Evolutionary conservation across 2,329 filamentous ascomycete species (phyloP).

Genomic region (Cercospora sp.): DNA sequence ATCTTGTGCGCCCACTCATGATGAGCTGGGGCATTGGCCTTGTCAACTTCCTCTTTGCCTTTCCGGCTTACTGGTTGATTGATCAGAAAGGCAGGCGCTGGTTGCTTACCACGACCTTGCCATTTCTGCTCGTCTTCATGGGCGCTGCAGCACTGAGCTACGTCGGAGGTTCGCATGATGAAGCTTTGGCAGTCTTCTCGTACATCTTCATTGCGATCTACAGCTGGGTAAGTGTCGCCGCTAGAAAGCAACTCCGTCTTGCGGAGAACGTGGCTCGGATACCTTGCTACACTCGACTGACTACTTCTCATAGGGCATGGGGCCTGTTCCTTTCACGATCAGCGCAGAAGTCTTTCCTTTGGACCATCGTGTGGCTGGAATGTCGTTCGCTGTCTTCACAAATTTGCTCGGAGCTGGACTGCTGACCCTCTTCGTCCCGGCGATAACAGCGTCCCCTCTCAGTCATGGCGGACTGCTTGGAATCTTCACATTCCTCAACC

Average conservation of each 20-base stretch:
- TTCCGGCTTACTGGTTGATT: constrained; percentile 60
- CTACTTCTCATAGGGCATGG: not conserved
- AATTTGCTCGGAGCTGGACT: constrained; percentile 37
- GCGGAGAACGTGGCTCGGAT: not conserved
- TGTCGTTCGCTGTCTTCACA: constrained; percentile 64
- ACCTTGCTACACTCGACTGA: not conserved
- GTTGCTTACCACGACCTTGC: constrained; percentile 49
- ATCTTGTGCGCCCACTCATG: constrained; percentile 29
- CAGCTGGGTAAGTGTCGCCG: constrained; percentile 43
- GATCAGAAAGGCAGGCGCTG: constrained; percentile 59
- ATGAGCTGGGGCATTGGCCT: constrained; percentile 37
- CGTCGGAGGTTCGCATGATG: constrained; percentile 51
- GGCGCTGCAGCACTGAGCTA: constrained; percentile 54
- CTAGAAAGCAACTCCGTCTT: constrained; percentile 42
- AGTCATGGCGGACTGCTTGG: constrained; percentile 32
- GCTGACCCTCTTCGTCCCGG: constrained; percentile 35
- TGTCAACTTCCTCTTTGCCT: constrained; percentile 28
- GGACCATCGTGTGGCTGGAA: constrained; percentile 65
- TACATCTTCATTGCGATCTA: constrained; percentile 53
- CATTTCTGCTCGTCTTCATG: constrained; percentile 50
- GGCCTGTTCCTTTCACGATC: constrained; percentile 59
- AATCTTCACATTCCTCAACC: constrained; percentile 36
- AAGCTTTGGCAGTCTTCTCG: constrained; percentile 57
- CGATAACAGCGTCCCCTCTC: constrained; percentile 21
- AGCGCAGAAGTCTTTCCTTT: constrained; percentile 70